Evolutionary conservation across 371 early-diverging fungal species (phyloP).

Genomic region (Syncephalastrum sp.): DNA sequence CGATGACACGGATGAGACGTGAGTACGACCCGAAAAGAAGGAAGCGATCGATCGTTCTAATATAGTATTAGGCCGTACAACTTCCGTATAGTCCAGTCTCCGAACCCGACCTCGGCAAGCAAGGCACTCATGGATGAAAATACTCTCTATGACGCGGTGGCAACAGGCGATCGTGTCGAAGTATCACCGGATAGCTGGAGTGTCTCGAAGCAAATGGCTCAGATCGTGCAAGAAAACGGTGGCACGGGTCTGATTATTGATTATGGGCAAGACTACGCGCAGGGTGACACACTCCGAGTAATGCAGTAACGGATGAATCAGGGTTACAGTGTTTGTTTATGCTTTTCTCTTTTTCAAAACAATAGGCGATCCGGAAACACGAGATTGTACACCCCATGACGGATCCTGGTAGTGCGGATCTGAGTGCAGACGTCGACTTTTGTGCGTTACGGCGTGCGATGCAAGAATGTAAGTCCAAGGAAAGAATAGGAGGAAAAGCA

Average conservation of each 20-base stretch:
- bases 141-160: slow-evolving; percentile 35
- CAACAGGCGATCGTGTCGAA: slow-evolving; percentile 79
- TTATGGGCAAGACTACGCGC: slow-evolving; percentile 84
- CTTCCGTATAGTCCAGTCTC: slow-evolving; percentile 78
- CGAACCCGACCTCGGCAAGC: slow-evolving; percentile 66
- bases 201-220: slow-evolving; percentile 62
- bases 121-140: slow-evolving; percentile 53
- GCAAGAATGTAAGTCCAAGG: slow-evolving; percentile 26
- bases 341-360: slow-evolving; percentile 5
- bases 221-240: slow-evolving; percentile 56
- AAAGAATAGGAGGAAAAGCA: too few species aligned
- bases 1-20: slow-evolving; percentile 64
- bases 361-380: slow-evolving; percentile 85
- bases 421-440: slow-evolving; percentile 95
- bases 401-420: slow-evolving; percentile 83
- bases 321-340: neutral
- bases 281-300: slow-evolving; percentile 83
- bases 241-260: slow-evolving; percentile 87
- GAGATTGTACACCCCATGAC: slow-evolving; percentile 75
- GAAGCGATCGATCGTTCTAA: slow-evolving; percentile 1
- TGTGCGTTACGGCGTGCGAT: slow-evolving; percentile 66
- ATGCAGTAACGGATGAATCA: slow-evolving; percentile 10
- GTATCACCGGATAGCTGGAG: slow-evolving; percentile 80
- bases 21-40: slow-evolving; percentile 1
- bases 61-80: slow-evolving; percentile 53